Base-by-base conservation (phyloP, 192 early-diverging fungal species). In the Hyaloraphidium curvatum region DNA sequence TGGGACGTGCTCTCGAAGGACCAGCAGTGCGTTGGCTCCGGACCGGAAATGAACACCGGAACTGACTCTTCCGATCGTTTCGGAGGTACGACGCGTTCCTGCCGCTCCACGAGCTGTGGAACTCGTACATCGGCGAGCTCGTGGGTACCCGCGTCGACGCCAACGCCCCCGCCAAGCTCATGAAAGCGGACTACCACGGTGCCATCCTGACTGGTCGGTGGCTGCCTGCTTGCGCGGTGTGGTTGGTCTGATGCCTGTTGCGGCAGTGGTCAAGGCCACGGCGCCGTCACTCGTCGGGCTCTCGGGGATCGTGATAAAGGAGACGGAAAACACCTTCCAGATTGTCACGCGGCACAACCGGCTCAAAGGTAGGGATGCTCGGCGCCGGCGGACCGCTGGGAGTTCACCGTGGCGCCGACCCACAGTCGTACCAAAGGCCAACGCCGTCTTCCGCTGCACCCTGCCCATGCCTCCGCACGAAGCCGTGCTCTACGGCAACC, bases 171-270 rank as follows among this genome's bases (percentile, higher is more conserved):
- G n/a, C 70, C 28, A 82, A 82, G 25, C 27, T 84, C 26, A 40
- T 81, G 5, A 84, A 84, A 51, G 87, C 87, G 1, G 91, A 95
- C 55, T 78, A 79, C 64, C 89, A 95, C 59, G 91, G 91, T 2
- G 78, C 85, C 1, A 61, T 68, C 14, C 41, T 95, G 11, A 75
- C 81, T 3, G 86, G 76, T 78, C 62, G 41, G 62, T 25, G 13
- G 9, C 53, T 14, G 54, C 5, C 16, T 5, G 2, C 2, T 59
- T 4, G 28, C 1, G 26, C 9, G 31, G 13, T 1, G 4, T 13
- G 2, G 4, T 39, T 28, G 16, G 21, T 33, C 1, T 25, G 1
- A 16, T 5, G 26, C 2, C 51, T 14, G 39, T 30, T 21, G 31
- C 37, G 11, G 13, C 51, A 80, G 83, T 92, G 9, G 60, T 66